Base-by-base conservation (phyloP, 2,329 filamentous ascomycete genomes). In the Nothophaeocryptopus gaeumannii region DNA sequence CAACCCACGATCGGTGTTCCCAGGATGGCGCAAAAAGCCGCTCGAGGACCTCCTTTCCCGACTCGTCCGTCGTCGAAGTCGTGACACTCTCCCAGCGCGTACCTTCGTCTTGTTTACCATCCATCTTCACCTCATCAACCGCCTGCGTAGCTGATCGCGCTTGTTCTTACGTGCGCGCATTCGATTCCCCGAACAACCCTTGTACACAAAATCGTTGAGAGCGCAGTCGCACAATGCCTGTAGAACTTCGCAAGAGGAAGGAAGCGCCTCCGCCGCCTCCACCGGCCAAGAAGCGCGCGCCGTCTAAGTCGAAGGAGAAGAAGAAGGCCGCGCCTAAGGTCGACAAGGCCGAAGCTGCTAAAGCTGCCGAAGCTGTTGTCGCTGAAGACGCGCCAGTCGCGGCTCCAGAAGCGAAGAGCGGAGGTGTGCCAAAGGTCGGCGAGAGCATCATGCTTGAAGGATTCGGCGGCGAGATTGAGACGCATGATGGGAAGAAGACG, bases 401-500 rank as follows among this genome's bases (percentile, higher is more conserved):
- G 35, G 34, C 45, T 9, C 32, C 50, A 11, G 47, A 36, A 4
- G 10, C 47, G 12, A 46, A 50, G 31, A 59, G 55, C 36, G 41
- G 50, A 10, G 58, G 55, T 33, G 50, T 57, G 14, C 51, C 59
- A n/a, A 61, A 62, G 37, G 60, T 74, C 29, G 81, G 80, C 56
- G 74, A 80, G 55, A 76, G 66, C 20, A 71, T 85, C 56, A 65
- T 73, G 41, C 69, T 84, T 43, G 72, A 78, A 11, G 68, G 66
- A 29, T 84, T 84, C 59, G 81, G 81, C 49, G 80, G 79, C 47
- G 84, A 93, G 66, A 74, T 99, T 56, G 83, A 93, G 76, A 93
- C 86, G 55, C 84, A 97, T 59, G 89, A 95, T 57, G 90, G 90
- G 63, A 75, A 78, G 46, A 88, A 86, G 73, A 90, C 86, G 5